A percentile compares a stretch with the other conserved stretches of the same genome.
phyloP scores from a whole-genome alignment of 2,329 filamentous ascomycete species.

The Trichophyton schoenleinii region DNA sequence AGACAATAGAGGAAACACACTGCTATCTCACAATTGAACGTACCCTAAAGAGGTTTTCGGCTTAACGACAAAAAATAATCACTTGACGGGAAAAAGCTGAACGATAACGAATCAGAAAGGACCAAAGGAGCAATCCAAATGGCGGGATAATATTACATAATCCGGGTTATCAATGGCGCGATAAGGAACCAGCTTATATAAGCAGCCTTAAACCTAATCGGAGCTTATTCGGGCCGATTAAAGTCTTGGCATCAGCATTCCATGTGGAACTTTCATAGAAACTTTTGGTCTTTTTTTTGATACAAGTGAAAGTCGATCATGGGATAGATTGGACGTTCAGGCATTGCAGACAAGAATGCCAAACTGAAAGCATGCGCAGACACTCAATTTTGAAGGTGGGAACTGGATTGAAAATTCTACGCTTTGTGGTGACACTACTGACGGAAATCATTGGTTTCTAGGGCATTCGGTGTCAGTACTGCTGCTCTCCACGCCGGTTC shows the following conservation, averaged over 20 bases:
- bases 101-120: neutral
- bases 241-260: neutral
- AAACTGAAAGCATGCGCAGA: slow-evolving; percentile 1
- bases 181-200: neutral
- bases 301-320: neutral
- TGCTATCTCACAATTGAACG: neutral
- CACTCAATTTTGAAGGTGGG: slow-evolving; percentile 5
- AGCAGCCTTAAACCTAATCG: neutral
- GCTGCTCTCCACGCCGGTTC: neutral
- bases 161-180: slow-evolving; percentile 4
- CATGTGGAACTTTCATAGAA: neutral
- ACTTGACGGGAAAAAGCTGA: neutral
- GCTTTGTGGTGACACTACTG: neutral
- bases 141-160: neutral
- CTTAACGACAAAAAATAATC: neutral
- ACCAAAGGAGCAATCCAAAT: neutral
- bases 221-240: neutral
- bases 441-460: neutral
- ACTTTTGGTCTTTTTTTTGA: neutral
- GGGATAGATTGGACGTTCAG: neutral
- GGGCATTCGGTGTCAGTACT: neutral
- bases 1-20: neutral
- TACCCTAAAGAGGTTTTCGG: neutral
- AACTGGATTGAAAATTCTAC: neutral
- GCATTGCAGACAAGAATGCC: neutral